Base-by-base conservation (phyloP, 164 flowering plant genomes). In the Tinospora cordifolia region DNA sequence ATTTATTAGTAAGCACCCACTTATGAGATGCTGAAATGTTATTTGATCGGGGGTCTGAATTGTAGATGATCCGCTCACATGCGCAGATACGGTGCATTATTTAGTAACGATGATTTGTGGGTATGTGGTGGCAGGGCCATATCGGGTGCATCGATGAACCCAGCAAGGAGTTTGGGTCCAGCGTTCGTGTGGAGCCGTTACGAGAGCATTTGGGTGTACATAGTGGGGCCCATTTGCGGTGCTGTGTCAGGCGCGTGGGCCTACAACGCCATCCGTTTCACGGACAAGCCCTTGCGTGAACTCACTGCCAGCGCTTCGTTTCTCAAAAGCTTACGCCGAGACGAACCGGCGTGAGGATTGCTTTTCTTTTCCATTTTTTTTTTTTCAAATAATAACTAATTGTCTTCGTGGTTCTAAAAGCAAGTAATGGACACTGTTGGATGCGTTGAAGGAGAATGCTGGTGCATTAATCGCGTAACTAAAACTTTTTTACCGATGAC, bases 141-240 rank as follows among this genome's bases (percentile, higher is more conserved):
- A 10, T 75, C 97, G 6, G 98, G 98, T 41, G 93, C 95, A 65
- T 93, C 98, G 15, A 91, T 93, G 98, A 93, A 93, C 58, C 98
- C 98, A n/a, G 97, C 96, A 22, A 86, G 98, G 82, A 91, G 89
- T 71, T 67, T 93, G 75, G 97, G 97, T 10, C 97, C 98, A 3
- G 97, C 98, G 3, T 85, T 93, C 7, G 87, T 88, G 6, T 75
- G 66, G 0, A 76, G 59, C 54, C 62, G 78, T 0, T 91, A 82
- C 75, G 75, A 72, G 21, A 80, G 86, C 3, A 25, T 93, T 51
- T 93, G 97, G 98, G 75, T 91, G 0, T 93, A 93, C 78, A 8
- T 91, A 0, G 46, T 83, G 3, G 87, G 86, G 8, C 93, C 98
- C 14, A 82, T 57, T 0, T 62, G 77, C 17, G 96, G 98, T 15